Base-by-base conservation (phyloP, 352 stramenopile genomes). In the Globisporangium camurandrum region DNA sequence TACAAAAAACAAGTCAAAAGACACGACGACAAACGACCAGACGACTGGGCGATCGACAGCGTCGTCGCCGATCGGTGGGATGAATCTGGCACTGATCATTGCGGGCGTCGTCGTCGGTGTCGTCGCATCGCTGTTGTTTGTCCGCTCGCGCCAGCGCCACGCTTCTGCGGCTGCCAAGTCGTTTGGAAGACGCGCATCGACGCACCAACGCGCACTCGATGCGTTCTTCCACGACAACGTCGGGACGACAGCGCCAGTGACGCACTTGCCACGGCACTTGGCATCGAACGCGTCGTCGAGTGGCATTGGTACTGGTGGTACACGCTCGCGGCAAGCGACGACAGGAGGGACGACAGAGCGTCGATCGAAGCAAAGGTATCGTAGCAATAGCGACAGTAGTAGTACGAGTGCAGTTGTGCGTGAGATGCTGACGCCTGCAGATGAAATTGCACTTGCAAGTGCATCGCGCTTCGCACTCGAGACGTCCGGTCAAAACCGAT, bases 211-310 rank as follows among this genome's bases (percentile, higher is more conserved):
- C 12, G 54, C 67, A 17, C 26, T 84, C 51, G 69, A 86, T 42
- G 69, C 67, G 24, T 77, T 79, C 53, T 83, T 83, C 49, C 54
- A 62, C 4, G 66, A 64, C 45, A 83, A 75, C 8, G 64, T 71
- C 46, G 75, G 66, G 5, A 59, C 71, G 14, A 54, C 55, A 16
- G 55, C 54, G 56, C 43, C 33, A 8, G 30, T 22, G 12, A 31
- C 33, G 20, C 33, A 16, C 22, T 23, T 40, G 24, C 26, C 34
- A 30, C 36, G 50, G 3, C 42, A 47, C 16, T 19, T 47, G 3
- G 22, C 26, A 5, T 41, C 46, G 34, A 45, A 48, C 46, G 44
- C 40, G 46, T 28, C 51, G 8, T 66, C 57, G 30, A 49, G 43
- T 43, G 42, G 36, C 33, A 40, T 28, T 7, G 57, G 56, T 8